Base-by-base conservation (phyloP, 2,329 filamentous ascomycete species). In the Monosporascus sp. region DNA sequence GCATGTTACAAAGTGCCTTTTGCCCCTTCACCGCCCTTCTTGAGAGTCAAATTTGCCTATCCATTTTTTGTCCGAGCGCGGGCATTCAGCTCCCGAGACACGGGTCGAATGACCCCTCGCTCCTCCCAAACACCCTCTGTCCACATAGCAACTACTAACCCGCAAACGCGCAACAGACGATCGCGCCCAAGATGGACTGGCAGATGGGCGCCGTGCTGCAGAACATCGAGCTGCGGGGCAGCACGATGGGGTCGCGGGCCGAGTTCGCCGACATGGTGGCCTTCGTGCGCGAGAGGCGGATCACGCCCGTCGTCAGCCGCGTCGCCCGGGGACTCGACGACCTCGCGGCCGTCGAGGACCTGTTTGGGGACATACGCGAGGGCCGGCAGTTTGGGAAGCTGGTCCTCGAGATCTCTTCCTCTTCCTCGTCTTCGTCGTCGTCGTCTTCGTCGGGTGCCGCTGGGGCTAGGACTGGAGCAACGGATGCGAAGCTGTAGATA, bases 241-340 rank as follows among this genome's bases (percentile, higher is more conserved):
- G 83, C 15, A 97, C 92, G 0, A 96, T 97, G 92, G 93, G 93
- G 1, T 96, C 90, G 27, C 80, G 89, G 45, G 85, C 83, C 65
- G 94, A 97, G 72, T 97, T 97, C 65, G 76, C 76, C n/a, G 89
- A 94, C 22, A 96, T 97, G 90, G 79, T 97, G 6, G 77, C 80
- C 1, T 96, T 96, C 72, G 88, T 97, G 37, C 77, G 78, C 14
- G 72, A 84, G 58, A 83, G 90, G 58, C 81, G 86, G 65, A 85
- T 97, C 55, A 80, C 75, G 51, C 92, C 93, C 0, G 77, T 96
- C 3, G 81, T 97, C 1, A 94, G 88, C 58, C 80, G 87, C 50
- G 82, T 85, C 1, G 82, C 89, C 15, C 82, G 83, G 60, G 89
- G 90, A 0, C 71, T 96, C 60, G 84, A 88, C 50, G 85, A 92